A percentile compares a stretch with the other conserved stretches of the same genome.
phyloP scores from a whole-genome alignment of 176 grass and related monocot genomes.

The Thinopyrum elongatum region DNA sequence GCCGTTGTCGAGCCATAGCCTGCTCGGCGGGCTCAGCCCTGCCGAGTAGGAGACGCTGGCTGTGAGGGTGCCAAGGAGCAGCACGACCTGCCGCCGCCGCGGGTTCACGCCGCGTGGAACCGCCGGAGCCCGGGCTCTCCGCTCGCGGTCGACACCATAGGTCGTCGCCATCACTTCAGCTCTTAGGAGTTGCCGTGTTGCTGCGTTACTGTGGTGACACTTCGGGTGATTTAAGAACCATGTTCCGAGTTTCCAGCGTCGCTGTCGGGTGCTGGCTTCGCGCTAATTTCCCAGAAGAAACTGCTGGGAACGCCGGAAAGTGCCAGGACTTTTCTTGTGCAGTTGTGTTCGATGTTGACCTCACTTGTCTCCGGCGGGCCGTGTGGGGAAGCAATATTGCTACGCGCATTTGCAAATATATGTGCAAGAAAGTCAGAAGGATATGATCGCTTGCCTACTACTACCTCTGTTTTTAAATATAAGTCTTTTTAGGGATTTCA shows the following conservation, averaged over 20 bases:
- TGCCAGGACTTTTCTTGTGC: neutral
- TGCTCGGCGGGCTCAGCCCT: neutral
- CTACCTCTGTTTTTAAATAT: no score
- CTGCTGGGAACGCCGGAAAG: neutral
- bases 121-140: neutral
- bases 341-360: neutral
- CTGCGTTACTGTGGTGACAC: neutral
- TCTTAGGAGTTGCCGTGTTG: neutral
- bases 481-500: no score
- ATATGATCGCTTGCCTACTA: no score
- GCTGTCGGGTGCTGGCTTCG: neutral
- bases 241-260: neutral
- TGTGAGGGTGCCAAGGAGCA: neutral
- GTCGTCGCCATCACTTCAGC: neutral
- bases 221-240: neutral
- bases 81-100: neutral
- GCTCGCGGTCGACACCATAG: neutral
- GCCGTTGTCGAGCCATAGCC: neutral
- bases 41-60: neutral
- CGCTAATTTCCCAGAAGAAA: neutral
- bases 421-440: no score
- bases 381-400: neutral
- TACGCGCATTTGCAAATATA: no score
- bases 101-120: neutral
- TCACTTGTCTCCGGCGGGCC: neutral